Evolutionary conservation across 2,329 filamentous ascomycete species (phyloP).

Genomic region (Colletotrichum camelliae): DNA sequence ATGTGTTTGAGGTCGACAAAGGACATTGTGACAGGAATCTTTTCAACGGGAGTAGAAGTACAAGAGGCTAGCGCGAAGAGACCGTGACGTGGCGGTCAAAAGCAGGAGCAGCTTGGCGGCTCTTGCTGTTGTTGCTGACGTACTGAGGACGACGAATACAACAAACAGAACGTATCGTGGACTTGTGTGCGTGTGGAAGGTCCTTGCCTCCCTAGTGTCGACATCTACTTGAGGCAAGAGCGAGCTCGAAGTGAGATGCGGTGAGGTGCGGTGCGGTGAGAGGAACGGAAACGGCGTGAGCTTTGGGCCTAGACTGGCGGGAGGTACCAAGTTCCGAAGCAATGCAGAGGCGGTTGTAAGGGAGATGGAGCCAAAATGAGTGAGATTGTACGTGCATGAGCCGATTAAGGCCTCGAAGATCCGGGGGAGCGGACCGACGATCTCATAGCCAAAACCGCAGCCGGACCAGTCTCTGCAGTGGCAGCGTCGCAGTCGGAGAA

Average conservation of each 20-base stretch:
- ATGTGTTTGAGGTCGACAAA: slow-evolving; percentile 48
- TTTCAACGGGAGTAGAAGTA: background rate
- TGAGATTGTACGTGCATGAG: background rate
- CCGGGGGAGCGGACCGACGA: slow-evolving; percentile 13
- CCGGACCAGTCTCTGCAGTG: background rate
- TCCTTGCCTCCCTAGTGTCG: slow-evolving; percentile 21
- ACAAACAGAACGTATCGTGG: background rate
- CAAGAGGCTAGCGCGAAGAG: background rate
- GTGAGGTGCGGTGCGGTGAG: background rate
- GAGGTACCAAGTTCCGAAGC: background rate
- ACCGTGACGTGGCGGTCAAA: background rate
- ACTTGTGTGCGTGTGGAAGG: background rate
- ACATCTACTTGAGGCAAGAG: background rate
- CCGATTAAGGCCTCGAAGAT: slow-evolving; percentile 10
- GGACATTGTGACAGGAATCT: slow-evolving; percentile 19
- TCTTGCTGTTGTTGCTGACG: slow-evolving; percentile 27
- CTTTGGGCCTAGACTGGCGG: background rate
- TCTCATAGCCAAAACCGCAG: slow-evolving; percentile 18
- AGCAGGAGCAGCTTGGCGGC: slow-evolving; percentile 32
- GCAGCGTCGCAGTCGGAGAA: slow-evolving; percentile 17
- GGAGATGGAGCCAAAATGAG: background rate
- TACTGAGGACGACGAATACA: background rate
- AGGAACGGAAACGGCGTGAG: background rate
- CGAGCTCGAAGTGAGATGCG: background rate
- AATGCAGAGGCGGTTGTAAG: background rate